A percentile compares a stretch with the other conserved stretches of the same genome.
Conservation (phyloP, 345 rosid genomes). For the Gossypium sturtianum region DNA sequence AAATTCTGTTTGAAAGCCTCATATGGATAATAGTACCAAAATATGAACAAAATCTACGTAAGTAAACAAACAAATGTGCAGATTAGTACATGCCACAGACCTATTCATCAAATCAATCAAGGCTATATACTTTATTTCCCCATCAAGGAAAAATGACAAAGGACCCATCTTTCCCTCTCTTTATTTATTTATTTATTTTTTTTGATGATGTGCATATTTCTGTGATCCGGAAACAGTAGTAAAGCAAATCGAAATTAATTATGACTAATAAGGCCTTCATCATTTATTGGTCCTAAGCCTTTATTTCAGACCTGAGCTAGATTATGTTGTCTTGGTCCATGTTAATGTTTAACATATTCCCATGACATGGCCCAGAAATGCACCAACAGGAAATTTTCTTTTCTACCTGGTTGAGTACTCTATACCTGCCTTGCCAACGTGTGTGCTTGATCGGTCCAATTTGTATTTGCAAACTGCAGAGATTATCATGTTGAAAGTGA, state of each 20-base stretch:
- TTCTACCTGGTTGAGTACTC: background rate
- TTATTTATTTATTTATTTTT: no score
- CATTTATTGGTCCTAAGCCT: no score
- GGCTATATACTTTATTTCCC: background rate
- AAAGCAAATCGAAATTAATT: background rate
- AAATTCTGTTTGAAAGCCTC: background rate
- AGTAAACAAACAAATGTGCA: background rate
- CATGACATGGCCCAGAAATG: no score
- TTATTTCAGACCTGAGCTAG: no score
- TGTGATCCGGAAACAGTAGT: background rate
- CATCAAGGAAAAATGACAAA: background rate
- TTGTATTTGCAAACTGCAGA: slow-evolving; percentile 27
- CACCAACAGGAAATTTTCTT: no score
- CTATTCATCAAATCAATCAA: background rate
- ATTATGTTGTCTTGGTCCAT: no score
- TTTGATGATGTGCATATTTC: background rate
- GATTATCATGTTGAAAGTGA: slow-evolving; percentile 68
- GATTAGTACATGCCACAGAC: no score
- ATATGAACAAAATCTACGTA: background rate
- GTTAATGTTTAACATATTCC: no score
- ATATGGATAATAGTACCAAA: background rate
- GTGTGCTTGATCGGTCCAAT: background rate
- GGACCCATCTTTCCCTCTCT: background rate
- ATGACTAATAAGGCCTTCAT: background rate
- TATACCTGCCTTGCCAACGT: background rate